Conservation (phyloP, 2,329 filamentous ascomycete genomes). For the Diaporthe capsici region DNA sequence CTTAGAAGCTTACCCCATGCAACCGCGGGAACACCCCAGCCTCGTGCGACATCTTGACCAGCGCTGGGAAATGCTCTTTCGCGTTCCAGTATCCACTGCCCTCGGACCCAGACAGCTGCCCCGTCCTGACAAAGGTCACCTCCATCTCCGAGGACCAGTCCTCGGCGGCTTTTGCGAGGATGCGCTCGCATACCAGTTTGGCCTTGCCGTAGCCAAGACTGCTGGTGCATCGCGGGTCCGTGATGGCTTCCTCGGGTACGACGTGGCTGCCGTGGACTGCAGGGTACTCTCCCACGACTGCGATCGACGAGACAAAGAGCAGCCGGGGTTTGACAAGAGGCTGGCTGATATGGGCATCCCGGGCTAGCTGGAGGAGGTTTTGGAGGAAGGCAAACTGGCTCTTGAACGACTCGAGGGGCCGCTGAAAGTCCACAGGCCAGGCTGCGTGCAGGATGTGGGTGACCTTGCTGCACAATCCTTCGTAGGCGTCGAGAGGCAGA, state of each 20-base stretch:
- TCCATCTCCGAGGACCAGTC: conserved; percentile 11
- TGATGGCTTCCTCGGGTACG: background rate
- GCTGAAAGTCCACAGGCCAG: conserved; percentile 3
- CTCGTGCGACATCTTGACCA: background rate
- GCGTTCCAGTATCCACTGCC: conserved; percentile 3
- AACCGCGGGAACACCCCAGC: background rate
- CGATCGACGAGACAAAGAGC: conserved; percentile 9
- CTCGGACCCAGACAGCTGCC: background rate
- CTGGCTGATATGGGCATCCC: background rate
- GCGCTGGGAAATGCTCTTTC: conserved; percentile 5
- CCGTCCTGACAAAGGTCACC: conserved; percentile 1
- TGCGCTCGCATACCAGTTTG: conserved; percentile 15
- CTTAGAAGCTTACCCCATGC: background rate
- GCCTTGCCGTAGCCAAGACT: conserved; percentile 7
- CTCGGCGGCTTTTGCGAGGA: background rate
- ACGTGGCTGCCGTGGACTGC: background rate
- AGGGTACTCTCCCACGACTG: background rate
- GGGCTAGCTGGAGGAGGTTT: background rate
- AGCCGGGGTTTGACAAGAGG: background rate
- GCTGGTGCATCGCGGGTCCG: background rate
- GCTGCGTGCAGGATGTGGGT: conserved; percentile 22
- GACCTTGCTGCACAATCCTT: background rate
- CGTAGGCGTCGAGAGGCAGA: background rate
- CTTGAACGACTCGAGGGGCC: background rate
- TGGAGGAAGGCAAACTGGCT: background rate